Evolutionary conservation across 306 rosid genomes (phyloP).

Genomic region (Prunus dulcis): DNA sequence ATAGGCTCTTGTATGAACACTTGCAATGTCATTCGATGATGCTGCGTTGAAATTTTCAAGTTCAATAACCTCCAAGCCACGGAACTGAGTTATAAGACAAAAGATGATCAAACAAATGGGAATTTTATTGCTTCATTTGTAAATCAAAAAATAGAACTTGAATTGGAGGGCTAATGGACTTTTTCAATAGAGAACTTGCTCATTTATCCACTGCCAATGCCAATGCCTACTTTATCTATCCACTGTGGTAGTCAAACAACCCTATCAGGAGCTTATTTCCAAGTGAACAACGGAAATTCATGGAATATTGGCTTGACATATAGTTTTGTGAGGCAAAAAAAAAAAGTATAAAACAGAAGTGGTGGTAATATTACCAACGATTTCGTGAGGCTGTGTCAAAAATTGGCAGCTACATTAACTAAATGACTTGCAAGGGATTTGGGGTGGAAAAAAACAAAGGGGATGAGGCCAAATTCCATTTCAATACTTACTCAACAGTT

Average conservation of each 20-base stretch:
- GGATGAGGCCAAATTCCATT: background rate
- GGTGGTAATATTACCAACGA: background rate
- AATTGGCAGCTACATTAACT: background rate
- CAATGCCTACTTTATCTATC: background rate
- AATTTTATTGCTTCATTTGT: background rate
- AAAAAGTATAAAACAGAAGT: too few relatives aligned
- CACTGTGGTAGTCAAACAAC: background rate
- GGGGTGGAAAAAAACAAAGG: background rate
- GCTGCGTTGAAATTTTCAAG: constrained; percentile 71
- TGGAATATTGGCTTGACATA: background rate
- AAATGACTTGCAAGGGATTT: too few relatives aligned
- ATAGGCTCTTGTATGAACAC: constrained; percentile 78
- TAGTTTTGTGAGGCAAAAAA: background rate
- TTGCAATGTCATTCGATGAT: constrained; percentile 69
- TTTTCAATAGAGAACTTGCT: background rate
- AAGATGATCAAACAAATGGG: background rate
- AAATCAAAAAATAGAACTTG: background rate
- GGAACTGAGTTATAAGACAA: constrained; percentile 54
- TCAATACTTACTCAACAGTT: too few relatives aligned
- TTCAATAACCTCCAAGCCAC: constrained; percentile 64
- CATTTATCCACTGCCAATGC: too few relatives aligned
- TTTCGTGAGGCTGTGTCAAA: background rate
- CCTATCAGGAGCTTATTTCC: background rate
- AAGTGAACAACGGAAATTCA: background rate
- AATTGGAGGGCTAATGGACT: background rate